Evolutionary conservation across 2,329 filamentous ascomycete genomes (phyloP).

Genomic region (Ambrosiella beaveri): DNA sequence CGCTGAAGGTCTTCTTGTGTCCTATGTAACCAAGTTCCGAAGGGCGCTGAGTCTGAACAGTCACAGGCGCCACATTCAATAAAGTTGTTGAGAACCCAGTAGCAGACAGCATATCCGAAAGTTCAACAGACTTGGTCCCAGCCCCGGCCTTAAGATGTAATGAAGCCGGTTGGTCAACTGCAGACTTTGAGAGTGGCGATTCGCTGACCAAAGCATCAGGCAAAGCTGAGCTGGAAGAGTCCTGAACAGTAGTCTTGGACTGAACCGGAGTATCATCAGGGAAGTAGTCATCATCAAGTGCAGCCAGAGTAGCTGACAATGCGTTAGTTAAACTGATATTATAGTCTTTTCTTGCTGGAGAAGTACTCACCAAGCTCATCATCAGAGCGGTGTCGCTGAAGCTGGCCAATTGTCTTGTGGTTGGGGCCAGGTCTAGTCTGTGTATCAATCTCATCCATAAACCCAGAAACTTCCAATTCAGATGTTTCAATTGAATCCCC

Average conservation of each 20-base stretch:
- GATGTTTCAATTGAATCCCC: constrained; percentile 3
- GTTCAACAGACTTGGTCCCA: not conserved
- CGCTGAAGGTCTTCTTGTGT: constrained; percentile 11
- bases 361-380: constrained; percentile 1
- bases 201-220: not conserved
- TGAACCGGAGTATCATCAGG: not conserved
- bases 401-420: not conserved
- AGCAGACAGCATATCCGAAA: not conserved
- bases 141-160: not conserved
- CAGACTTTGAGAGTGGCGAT: not conserved
- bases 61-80: not conserved
- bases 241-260: not conserved
- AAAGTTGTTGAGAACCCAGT: not conserved
- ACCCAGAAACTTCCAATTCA: constrained; percentile 1
- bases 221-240: not conserved
- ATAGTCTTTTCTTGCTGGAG: not conserved
- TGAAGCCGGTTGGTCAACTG: too few species aligned
- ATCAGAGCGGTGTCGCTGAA: not conserved
- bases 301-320: not conserved
- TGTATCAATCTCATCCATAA: constrained; percentile 2
- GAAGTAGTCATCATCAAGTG: constrained; percentile 4
- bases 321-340: not conserved
- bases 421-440: not conserved
- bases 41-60: constrained; percentile 2
- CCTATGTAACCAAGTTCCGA: constrained; percentile 1